Evolutionary conservation across 2,329 filamentous ascomycete genomes (phyloP), one percentile per base, ranked within the genome.

Genomic region (Neobulgaria alba): DNA sequence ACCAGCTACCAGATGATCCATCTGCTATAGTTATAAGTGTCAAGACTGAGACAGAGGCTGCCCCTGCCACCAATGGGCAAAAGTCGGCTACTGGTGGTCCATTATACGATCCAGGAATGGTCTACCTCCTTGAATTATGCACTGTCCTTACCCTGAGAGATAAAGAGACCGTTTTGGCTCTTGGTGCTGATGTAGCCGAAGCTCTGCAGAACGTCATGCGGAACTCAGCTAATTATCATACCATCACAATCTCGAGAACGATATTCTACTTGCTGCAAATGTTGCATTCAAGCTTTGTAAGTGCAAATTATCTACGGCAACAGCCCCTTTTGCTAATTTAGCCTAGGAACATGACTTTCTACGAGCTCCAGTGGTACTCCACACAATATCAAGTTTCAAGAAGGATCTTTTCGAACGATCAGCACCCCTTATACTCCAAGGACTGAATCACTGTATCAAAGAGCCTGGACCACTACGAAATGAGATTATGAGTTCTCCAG

Each of bases 401-500:
- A 79, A 87, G 56, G 78, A 86, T 21, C 69, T 82, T 0, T 68
- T 96, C 15, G 78, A 82, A 39, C 84, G 83, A 59, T 82, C 85
- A 12, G 82, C 88, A 0, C 69, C 78, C 21, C 75, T 86, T 3
- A 77, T 93, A 1, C 68, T 95, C 14, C 81, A 84, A 53, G 90
- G 90, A 0, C 67, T 98, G 18, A 76, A 80, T 33, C 71, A 80
- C 33, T 95, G 89, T 55, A 85, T 95, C 50, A 79, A 82, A 38
- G 77, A 83, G 45, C 78, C 86, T 1, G 79, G 80, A 18, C 78
- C 84, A 10, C 67, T 98, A 19, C 79, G 86, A 42, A 95, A 85
- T 52, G 90, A 96, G 64, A 85, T 96, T 52, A 93, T 94, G 64
- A 90, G 86, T 10, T 96, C 90, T 14, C 92, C 92, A 0, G 92